phyloP scores from a whole-genome alignment of 2,329 filamentous ascomycete genomes.

The Annulohypoxylon truncatum region DNA sequence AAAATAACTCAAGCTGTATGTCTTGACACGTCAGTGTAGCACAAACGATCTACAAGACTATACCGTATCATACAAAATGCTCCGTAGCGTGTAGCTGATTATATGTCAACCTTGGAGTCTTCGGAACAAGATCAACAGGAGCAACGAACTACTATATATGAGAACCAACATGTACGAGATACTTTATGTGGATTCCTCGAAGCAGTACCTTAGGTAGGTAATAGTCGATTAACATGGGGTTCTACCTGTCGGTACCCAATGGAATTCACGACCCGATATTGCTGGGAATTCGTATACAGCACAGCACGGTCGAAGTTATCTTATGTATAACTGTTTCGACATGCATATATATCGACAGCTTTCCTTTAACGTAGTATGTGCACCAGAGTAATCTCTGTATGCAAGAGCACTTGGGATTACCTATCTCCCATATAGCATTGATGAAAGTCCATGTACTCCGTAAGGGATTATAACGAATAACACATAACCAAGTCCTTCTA shows the following conservation, averaged over 20 bases:
- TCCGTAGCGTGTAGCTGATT: neutral
- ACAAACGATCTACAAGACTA: neutral
- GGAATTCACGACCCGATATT: neutral
- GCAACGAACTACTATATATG: neutral
- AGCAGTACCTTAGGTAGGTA: constrained; percentile 6
- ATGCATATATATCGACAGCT: neutral
- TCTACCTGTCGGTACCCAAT: constrained; percentile 10
- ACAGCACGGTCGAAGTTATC: neutral
- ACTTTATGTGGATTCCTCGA: neutral
- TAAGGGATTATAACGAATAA: neutral
- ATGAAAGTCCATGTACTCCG: too few relatives aligned
- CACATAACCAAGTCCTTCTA: too few relatives aligned
- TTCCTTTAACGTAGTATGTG: neutral
- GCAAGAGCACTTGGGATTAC: too few relatives aligned
- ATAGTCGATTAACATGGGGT: neutral
- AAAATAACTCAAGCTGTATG: neutral
- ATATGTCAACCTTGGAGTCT: too few relatives aligned
- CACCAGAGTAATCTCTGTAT: too few relatives aligned
- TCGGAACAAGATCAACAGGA: neutral
- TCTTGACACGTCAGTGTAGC: neutral
- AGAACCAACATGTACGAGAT: neutral
- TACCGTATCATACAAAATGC: neutral
- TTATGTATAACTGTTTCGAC: neutral
- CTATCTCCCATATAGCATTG: neutral
- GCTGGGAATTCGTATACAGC: neutral